These are phyloP conservation scores for Penicillium psychrofluorescens DNA, from an alignment of 495 filamentous ascomycete species.

Conservation along the genomic window DNA sequence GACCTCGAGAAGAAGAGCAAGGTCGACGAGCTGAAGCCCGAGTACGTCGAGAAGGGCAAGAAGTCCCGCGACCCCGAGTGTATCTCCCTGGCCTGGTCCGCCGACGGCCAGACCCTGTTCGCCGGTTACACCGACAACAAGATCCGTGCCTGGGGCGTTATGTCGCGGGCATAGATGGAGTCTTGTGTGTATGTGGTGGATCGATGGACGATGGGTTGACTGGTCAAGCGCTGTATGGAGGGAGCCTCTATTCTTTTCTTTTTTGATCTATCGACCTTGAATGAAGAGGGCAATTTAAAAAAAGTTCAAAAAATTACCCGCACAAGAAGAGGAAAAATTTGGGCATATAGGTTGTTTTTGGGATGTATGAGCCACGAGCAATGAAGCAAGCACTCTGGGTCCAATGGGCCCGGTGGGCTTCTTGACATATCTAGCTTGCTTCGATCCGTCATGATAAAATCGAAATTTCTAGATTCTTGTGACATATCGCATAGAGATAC, in stretches of 20 bases:
- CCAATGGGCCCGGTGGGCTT: constrained; percentile 20
- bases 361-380: constrained; percentile 47
- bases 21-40: constrained; percentile 99
- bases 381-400: constrained; percentile 28
- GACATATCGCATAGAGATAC: constrained; percentile 12
- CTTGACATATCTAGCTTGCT: constrained; percentile 34
- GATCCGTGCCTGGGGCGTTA: constrained; percentile 99
- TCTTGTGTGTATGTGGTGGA: constrained; percentile 2
- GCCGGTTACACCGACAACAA: constrained; percentile 99
- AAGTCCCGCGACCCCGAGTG: constrained; percentile 99
- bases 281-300: constrained; percentile 22
- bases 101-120: constrained; percentile 97
- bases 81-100: constrained; percentile 91
- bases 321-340: constrained; percentile 18
- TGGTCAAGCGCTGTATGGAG: constrained; percentile 8
- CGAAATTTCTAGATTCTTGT: constrained; percentile 33
- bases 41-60: constrained; percentile 94
- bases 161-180: constrained; percentile 53
- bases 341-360: constrained; percentile 31
- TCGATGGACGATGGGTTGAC: constrained; percentile 12
- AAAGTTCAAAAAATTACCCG: constrained; percentile 21
- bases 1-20: constrained; percentile 99
- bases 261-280: constrained; percentile 22
- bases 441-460: constrained; percentile 23
- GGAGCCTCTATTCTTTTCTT: constrained; percentile 14